Base-by-base conservation (phyloP, 495 filamentous ascomycete species). In the Neurospora tetraspora region DNA sequence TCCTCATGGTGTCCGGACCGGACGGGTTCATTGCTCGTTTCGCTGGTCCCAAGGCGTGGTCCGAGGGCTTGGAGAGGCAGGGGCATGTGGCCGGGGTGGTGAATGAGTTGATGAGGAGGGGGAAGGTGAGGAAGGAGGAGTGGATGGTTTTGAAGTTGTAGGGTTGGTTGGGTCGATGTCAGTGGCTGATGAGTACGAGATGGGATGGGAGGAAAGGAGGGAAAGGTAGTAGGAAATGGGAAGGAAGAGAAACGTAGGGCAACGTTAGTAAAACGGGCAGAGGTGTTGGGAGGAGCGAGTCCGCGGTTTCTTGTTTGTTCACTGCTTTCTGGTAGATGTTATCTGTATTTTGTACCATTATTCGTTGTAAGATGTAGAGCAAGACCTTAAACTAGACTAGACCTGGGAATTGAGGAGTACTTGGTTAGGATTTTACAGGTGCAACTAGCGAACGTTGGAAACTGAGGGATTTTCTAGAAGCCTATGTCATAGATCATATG, bases 21-120 rank as follows among this genome's bases (percentile, higher is more conserved):
- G 93, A 96, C 53, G 94, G 96, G 18, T 99, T 98, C 82, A 87
- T 98, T 68, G 86, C 84, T 36, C 86, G 90, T 75, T 91, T 91
- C 82, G 92, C 92, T 8, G 95, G 95, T 6, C 85, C 88, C 5
- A 97, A 96, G 81, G 78, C 85, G 3, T 94, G 90, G 89, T 86
- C 85, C 5, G 84, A 85, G 69, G 93, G 94, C 7, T 82, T 83
- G 75, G 92, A 97, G 82, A 81, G 86, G 20, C 92, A 95, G 76
- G 95, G 93, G 3, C 76, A 79, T 70, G 69, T 89, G 18, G 80
- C 79, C 3, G 84, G 84, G 4, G 69, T 85, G n/a, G 37, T 85
- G 36, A 83, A 79, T 34, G 72, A 71, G 43, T 74, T 85, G 73
- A 68, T 73, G 71, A 69, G 40, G 59, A 76, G 69, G 70, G n/a